Base-by-base conservation (phyloP, 495 filamentous ascomycete genomes). In the Penicillium riverlandense region DNA sequence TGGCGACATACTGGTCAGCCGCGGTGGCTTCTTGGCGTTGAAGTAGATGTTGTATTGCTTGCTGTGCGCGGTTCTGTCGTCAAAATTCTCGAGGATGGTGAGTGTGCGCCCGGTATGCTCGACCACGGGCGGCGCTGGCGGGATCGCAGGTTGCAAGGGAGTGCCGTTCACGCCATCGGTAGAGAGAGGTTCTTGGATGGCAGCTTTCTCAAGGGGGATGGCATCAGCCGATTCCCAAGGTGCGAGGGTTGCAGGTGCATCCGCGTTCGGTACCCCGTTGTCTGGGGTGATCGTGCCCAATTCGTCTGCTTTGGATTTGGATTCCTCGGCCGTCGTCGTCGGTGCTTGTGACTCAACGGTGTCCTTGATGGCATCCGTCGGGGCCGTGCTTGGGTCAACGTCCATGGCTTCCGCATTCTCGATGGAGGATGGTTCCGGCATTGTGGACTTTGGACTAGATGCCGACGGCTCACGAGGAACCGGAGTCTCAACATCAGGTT, bases 31-130 rank as follows among this genome's bases (percentile, higher is more conserved):
- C 48, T 70, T 75, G 16, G 71, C 61, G 44, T 76, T 76, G 52
- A 77, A 74, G 46, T 71, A 75, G 33, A 70, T 71, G 51, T 67
- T 66, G 45, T 63, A 74, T 50, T 77, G 70, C 38, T 65, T 67
- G 44, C 60, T 68, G 40, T 74, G 71, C 27, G 71, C 70, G 15
- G 69, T 71, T 47, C 66, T 65, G 31, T 74, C 65, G 45, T 79
- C 77, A 43, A 80, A 76, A 37, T 78, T 77, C 51, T 72, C 72
- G 22, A 80, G 62, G 29, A 77, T 63, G 8, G 78, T 72, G 12
- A 80, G 49, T 35, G 62, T 72, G 37, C 75, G 70, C 34, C 66
- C 73, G 10, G 70, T 72, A 29, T 75, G 52, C 51, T 80, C 74
- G 38, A 73, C 67, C 16, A 73, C 59, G 43, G 62, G 61, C 40